A percentile compares a stretch with the other conserved stretches of the same genome.
Conservation (phyloP, 169 alveolate species). For the Eimeria praecox region DNA sequence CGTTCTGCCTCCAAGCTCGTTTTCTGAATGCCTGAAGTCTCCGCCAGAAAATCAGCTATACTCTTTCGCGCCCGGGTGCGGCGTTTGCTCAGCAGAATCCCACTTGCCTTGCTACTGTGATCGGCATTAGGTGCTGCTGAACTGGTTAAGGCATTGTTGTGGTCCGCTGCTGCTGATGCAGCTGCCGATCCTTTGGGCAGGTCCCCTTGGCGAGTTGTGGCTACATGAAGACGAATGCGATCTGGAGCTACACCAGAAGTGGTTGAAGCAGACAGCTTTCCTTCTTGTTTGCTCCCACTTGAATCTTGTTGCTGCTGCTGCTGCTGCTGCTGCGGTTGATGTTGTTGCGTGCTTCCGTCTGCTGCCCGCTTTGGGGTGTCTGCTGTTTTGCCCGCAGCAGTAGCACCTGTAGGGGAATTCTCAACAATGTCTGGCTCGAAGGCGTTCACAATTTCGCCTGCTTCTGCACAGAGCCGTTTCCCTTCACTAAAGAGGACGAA, state of each 20-base stretch:
- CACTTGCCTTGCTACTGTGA: not conserved
- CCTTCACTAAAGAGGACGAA: conserved; percentile 24
- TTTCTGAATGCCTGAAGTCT: conserved; percentile 41
- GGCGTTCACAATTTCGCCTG: not conserved
- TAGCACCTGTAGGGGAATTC: not conserved
- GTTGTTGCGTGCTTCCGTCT: not conserved
- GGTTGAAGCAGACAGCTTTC: not conserved
- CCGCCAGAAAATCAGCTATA: conserved; percentile 16
- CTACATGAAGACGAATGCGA: not conserved
- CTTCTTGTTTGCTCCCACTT: conserved; percentile 20
- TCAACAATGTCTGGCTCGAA: not conserved
- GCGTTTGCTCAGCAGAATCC: not conserved
- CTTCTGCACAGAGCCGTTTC: not conserved
- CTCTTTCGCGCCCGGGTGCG: conserved; percentile 18
- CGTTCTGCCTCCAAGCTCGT: conserved; percentile 29
- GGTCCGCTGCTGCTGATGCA: not conserved
- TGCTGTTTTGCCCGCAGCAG: not conserved
- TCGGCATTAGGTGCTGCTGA: not conserved
- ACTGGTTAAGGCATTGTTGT: not conserved
- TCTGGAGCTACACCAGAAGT: not conserved
- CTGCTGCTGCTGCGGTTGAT: not conserved
- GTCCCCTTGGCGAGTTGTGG: conserved; percentile 17
- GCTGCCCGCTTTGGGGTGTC: not conserved
- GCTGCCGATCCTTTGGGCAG: conserved; percentile 11
- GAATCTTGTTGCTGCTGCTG: not conserved